phyloP scores from a whole-genome alignment of 2,329 filamentous ascomycete genomes.

The Exophiala alcalophila region DNA sequence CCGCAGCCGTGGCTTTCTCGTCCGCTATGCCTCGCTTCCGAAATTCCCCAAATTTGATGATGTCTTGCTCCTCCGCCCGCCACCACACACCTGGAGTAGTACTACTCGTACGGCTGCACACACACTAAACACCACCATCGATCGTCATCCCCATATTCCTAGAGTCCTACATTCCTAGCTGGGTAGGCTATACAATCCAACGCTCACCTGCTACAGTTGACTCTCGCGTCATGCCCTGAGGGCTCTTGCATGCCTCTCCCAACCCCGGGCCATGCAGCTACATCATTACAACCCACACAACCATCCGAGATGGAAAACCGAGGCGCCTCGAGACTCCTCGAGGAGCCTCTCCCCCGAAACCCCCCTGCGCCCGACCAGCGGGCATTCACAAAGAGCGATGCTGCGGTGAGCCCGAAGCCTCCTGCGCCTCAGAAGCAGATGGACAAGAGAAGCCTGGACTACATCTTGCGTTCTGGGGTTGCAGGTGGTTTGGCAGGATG shows the following conservation, averaged over 20 bases:
- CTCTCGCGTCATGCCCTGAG: conserved; percentile 8
- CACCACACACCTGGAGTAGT: too few species aligned
- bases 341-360: conserved; percentile 29
- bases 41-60: neutral
- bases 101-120: too few species aligned
- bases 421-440: conserved; percentile 43
- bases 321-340: conserved; percentile 32
- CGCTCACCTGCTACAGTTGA: too few species aligned
- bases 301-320: conserved; percentile 53
- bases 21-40: neutral
- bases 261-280: conserved; percentile 54
- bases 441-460: conserved; percentile 74
- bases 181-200: too few species aligned
- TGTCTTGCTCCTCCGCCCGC: too few species aligned
- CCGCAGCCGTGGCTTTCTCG: neutral
- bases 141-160: neutral
- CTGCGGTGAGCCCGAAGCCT: conserved; percentile 47
- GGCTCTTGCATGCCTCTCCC: conserved; percentile 53
- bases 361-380: conserved; percentile 33
- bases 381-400: conserved; percentile 53
- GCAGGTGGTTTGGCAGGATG: conserved; percentile 90
- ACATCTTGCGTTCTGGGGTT: conserved; percentile 76
- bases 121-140: neutral
- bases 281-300: conserved; percentile 30
- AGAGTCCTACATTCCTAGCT: too few species aligned